A percentile compares a stretch with the other conserved stretches of the same genome.
Conservation (phyloP, 2,329 filamentous ascomycete genomes). For the Dothiorella sarmentorum region DNA sequence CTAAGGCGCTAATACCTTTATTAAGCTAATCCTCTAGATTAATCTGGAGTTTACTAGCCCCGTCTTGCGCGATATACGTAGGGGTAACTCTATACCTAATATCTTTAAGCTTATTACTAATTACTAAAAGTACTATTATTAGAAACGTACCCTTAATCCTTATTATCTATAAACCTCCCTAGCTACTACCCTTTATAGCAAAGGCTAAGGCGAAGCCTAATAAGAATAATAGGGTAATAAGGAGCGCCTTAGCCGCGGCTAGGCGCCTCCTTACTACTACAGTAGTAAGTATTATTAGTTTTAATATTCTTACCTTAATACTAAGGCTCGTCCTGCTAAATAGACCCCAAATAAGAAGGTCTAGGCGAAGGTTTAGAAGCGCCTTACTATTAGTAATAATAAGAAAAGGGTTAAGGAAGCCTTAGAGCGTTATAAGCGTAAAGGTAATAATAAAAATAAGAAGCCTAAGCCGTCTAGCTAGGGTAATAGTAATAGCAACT, state of each 20-base stretch:
- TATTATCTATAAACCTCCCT: neutral
- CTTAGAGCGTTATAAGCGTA: neutral
- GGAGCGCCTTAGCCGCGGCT: neutral
- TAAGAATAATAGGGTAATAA: neutral
- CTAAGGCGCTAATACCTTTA: neutral
- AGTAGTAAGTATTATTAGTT: neutral
- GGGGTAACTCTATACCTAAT: neutral
- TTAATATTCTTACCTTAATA: neutral
- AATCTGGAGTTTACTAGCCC: neutral
- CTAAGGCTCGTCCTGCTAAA: neutral
- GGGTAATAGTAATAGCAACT: no score
- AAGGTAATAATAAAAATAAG: neutral
- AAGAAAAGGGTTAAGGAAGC: neutral
- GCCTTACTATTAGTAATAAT: neutral
- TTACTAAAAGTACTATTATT: neutral
- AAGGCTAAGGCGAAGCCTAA: neutral
- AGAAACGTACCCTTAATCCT: neutral
- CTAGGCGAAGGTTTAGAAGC: neutral
- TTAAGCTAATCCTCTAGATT: neutral
- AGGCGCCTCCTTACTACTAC: no score
- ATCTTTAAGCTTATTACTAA: neutral
- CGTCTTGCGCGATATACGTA: neutral
- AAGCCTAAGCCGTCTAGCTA: neutral
- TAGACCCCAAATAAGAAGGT: neutral
- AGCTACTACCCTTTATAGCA: neutral